Evolutionary conservation across 345 rosid species (phyloP), one percentile per base, ranked within the genome.

Genomic region (Nephelium lappaceum): DNA sequence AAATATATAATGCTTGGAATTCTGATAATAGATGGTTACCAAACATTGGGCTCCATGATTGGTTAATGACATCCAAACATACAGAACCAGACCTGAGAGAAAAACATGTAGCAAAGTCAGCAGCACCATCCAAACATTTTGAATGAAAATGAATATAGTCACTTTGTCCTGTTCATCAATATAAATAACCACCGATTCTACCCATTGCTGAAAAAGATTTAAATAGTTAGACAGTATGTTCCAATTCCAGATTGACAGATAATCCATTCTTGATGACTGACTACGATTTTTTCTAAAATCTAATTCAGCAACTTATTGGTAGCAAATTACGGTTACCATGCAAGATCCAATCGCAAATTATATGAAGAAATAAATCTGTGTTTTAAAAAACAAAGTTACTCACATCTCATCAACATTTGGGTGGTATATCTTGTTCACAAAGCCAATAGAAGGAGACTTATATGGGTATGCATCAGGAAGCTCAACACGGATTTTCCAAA

Each of bases 1-100:
- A 53, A 76, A 23, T 3, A 47, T n/a, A 25, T 63, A 23, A 55
- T 6, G 69, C 23, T 21, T 16, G 64, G 19, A 31, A 68, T 55
- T 60, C 41, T 11, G 36, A 64, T 21, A 36, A 62, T 57, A 74
- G 21, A 58, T 41, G 71, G 77, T 87, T 84, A 91, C 93, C 92
- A 79, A 91, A 91, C 93, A 91, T 90, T 69, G 95, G 95, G 82
- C 93, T 91, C 95, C 95, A 91, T 47, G 93, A 88, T 57, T 91
- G 93, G 78, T 90, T 91, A 82, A 91, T 91, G 39, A 91, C 92
- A 79, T 91, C 93, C 87, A 88, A 83, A 85, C 95, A 91, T 27
- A 90, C 90, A 71, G 92, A 90, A 67, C 95, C 95, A 11, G 91
- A 91, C 73, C 93, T 91, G 90, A 60, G 69, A 78, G 18, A 45